Evolutionary conservation across 139 green algal genomes (phyloP), one percentile per base, ranked within the genome.

Genomic region (Tetradesmus obliquus): DNA sequence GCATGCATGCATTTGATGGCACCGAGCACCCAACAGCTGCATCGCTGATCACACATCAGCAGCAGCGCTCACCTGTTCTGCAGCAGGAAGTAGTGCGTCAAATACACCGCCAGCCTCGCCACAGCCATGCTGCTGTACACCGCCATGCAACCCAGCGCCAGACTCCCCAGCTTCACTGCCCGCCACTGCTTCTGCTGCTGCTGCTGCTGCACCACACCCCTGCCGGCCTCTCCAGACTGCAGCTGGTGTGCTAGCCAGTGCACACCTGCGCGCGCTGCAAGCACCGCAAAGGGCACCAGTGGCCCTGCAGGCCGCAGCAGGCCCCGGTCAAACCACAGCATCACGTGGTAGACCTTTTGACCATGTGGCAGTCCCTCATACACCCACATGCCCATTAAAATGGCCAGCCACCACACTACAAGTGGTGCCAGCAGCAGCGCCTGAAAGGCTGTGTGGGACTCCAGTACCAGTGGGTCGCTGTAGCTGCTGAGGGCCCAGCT

Each of bases 281-380:
- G 53, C 22, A 92, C 66, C 5, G 45, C 66, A 58, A 92, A 92
- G 1, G 89, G 89, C 72, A 92, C 55, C 8, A 92, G 24, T 17
- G 89, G 66, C 24, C 89, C 89, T 51, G 89, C 89, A 22, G 89
- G 89, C 12, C 89, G n/a, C 6, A 92, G 69, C 19, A 92, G 10
- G 17, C 82, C 82, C 20, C 55, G 55, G 82, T 92, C 89, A 79
- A 89, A 92, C 89, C 89, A 92, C 10, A 79, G 13, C 82, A 92
- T 87, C 7, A 53, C 55, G 19, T 92, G 89, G 82, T 71, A 76
- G 13, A 90, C 53, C 55, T 69, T 85, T 58, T 87, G 60, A 45
- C 89, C 82, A 17, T 90, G n/a, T 15, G 82, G 89, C 6, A 79
- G 66, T 8, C 89, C 89, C 69, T 89, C 82, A 62, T 92, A 89